Percentiles rank a stretch among this genome's conserved stretches.
phyloP scores from a whole-genome alignment of 2,329 filamentous ascomycete species.

The Dactylonectria estremocensis region DNA sequence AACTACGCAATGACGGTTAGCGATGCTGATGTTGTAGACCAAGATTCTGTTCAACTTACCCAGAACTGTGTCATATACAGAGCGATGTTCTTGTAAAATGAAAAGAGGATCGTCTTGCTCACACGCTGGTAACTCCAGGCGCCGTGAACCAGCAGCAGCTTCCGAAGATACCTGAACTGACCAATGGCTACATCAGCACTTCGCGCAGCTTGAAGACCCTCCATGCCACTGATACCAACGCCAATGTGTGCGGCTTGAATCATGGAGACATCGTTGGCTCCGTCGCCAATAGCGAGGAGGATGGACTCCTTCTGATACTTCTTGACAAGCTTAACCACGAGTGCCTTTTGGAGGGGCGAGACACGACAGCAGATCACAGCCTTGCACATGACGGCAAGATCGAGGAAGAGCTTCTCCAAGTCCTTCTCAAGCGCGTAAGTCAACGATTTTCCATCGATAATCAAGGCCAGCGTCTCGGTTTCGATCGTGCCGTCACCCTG shows the following conservation, averaged over 20 bases:
- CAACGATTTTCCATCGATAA: constrained; percentile 97
- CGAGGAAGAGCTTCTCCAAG: constrained; percentile 92
- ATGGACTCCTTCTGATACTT: constrained; percentile 90
- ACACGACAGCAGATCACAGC: constrained; percentile 99
- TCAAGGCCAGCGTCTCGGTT: constrained; percentile 87
- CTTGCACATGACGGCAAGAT: constrained; percentile 95
- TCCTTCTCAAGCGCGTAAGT: constrained; percentile 95
- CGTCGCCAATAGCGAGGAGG: constrained; percentile 95
- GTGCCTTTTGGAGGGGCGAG: constrained; percentile 94
- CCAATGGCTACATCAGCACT: constrained; percentile 96
- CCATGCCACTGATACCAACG: constrained; percentile 95
- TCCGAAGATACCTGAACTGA: constrained; percentile 95
- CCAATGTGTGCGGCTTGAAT: constrained; percentile 99
- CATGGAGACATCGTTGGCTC: constrained; percentile 99
- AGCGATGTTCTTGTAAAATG: constrained; percentile 99
- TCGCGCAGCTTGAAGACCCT: constrained; percentile 95
- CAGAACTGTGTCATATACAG: constrained; percentile 99
- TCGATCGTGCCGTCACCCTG: constrained; percentile 85
- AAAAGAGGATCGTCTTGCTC: constrained; percentile 97
- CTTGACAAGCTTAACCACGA: constrained; percentile 98
- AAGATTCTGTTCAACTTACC: constrained; percentile 69
- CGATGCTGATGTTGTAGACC: not conserved
- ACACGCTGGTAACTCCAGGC: constrained; percentile 98
- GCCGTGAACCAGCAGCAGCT: constrained; percentile 94
- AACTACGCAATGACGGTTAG: constrained; percentile 71